phyloP scores from a whole-genome alignment of 2,329 filamentous ascomycete species.

The Diaporthe nobilis region DNA sequence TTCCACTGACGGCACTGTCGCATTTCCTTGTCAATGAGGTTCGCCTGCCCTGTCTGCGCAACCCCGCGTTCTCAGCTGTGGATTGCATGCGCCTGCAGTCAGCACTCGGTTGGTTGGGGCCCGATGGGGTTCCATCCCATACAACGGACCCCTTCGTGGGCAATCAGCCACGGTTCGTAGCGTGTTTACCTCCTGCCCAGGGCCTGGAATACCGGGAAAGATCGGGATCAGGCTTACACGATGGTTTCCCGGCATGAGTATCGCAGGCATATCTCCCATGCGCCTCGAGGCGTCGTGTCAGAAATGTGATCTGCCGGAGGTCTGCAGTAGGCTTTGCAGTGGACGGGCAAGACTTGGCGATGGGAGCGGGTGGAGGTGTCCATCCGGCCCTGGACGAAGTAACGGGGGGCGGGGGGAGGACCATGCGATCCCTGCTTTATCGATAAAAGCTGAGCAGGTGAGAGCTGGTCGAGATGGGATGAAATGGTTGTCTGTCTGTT shows the following conservation, averaged over 20 bases:
- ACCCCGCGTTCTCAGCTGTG: conserved; percentile 32
- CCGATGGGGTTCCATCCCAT: conserved; percentile 9
- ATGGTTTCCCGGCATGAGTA: neutral
- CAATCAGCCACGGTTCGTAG: conserved; percentile 4
- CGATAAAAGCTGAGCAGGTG: conserved; percentile 23
- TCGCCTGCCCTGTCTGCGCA: neutral
- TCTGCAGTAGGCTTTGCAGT: neutral
- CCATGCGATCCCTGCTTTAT: conserved; percentile 34
- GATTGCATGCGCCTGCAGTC: conserved; percentile 32
- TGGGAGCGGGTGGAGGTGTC: conserved; percentile 19
- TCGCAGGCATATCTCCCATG: neutral
- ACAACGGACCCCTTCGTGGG: conserved; percentile 18
- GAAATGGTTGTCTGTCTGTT: conserved; percentile 12
- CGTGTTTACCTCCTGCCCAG: neutral
- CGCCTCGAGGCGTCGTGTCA: neutral
- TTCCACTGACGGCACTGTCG: conserved; percentile 7
- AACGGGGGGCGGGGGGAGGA: too few relatives aligned
- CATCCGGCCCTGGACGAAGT: neutral
- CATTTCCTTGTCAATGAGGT: neutral
- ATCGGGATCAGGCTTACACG: conserved; percentile 6
- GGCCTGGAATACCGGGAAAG: conserved; percentile 16
- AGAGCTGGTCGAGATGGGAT: conserved; percentile 28
- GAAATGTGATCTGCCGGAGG: neutral
- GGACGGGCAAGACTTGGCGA: conserved; percentile 8
- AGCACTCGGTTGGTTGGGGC: conserved; percentile 23